Evolutionary conservation across 2,329 filamentous ascomycete species (phyloP).

Genomic region (Phoma sp.): DNA sequence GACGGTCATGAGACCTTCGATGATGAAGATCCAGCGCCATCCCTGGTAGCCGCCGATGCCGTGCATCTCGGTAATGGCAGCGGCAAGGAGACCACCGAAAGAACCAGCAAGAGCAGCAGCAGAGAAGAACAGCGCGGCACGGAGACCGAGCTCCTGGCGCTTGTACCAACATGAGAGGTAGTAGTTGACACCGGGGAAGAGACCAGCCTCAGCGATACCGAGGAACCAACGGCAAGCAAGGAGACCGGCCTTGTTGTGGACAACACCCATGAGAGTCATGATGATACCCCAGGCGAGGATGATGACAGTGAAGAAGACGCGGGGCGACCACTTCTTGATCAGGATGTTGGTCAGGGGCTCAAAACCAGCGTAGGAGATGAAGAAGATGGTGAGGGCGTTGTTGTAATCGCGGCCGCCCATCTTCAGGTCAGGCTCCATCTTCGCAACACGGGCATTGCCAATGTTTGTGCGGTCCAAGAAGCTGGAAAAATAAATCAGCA

Average conservation of each 20-base stretch:
- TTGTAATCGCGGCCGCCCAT: conserved; percentile 67
- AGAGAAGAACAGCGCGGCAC: conserved; percentile 67
- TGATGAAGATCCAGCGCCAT: conserved; percentile 52
- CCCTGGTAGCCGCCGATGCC: conserved; percentile 56
- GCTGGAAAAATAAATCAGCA: neutral
- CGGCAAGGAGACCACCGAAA: conserved; percentile 67
- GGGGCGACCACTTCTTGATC: conserved; percentile 66
- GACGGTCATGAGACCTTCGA: conserved; percentile 49
- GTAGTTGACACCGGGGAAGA: conserved; percentile 56
- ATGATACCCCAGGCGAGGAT: conserved; percentile 59
- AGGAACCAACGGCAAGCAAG: conserved; percentile 49
- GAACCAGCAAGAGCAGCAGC: conserved; percentile 66
- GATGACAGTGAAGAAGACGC: conserved; percentile 52
- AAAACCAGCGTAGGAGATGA: conserved; percentile 60
- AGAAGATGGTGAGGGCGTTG: conserved; percentile 71
- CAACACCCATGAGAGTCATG: conserved; percentile 59
- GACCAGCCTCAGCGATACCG: conserved; percentile 48
- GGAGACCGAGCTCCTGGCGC: conserved; percentile 61
- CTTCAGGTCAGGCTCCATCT: conserved; percentile 37
- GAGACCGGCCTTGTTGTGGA: conserved; percentile 48
- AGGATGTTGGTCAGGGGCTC: conserved; percentile 67
- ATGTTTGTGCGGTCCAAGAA: conserved; percentile 51
- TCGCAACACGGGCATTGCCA: conserved; percentile 55
- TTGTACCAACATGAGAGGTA: conserved; percentile 65
- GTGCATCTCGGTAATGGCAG: conserved; percentile 67